Base-by-base conservation (phyloP, 306 rosid genomes). In the Citrullus amarus region DNA sequence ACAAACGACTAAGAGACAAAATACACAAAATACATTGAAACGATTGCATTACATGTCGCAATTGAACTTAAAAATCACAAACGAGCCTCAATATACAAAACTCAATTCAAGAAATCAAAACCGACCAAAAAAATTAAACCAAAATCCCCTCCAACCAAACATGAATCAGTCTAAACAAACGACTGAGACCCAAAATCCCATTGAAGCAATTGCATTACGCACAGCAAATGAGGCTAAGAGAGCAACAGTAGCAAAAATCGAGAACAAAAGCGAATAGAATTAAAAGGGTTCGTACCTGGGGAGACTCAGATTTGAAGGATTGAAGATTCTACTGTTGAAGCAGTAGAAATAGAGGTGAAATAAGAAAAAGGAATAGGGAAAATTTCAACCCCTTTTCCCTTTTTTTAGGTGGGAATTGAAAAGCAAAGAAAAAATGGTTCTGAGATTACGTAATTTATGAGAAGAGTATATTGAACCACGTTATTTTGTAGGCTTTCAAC, bases 81-180 rank as follows among this genome's bases (percentile, higher is more conserved):
- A 74, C 62, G 30, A 74, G 32, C n/a, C 38, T 20, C 34, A 12
- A 69, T 5, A 32, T 36, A 77, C 46, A 89, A 87, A 72, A 79
- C 83, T 57, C 56, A 44, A 44, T 22, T 44, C 16, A 16, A 70
- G 36, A 70, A 70, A 70, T 43, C 56, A 1, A 69, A 76, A 9
- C 81, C 62, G 79, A 78, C 78, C 80, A 48, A 72, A 39, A 36
- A 72, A 72, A 72, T 30, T 2, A 5, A 74, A 74, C 17, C 50
- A 34, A 25, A 9, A 80, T 81, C 14, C 30, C 36, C 28, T 57
- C 84, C 36, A 60, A 16, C 50, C 59, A 32, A 32, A 74, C 28
- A 25, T 25, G 28, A 25, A 25, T 25, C 28, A 25, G 28, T 25
- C 28, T 25, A 25, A 54, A 74, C 58, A 54, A 28, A 12, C 30